Evolutionary conservation across 2,329 filamentous ascomycete species (phyloP).

Genomic region (Phyllosticta capitalensis): DNA sequence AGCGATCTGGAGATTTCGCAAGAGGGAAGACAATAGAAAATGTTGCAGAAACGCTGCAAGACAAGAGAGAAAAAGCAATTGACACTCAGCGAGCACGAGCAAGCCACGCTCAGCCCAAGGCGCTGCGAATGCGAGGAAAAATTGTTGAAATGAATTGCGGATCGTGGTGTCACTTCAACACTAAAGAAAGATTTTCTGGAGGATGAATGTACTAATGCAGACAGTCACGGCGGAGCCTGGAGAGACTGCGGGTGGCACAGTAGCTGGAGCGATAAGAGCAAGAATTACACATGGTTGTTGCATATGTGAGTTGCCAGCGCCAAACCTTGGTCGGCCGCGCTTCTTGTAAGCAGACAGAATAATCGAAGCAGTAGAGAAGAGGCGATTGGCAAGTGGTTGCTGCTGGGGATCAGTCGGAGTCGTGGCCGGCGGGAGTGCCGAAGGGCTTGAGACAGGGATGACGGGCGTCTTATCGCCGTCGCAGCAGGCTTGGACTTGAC

Average conservation of each 20-base stretch:
- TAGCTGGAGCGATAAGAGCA: background rate
- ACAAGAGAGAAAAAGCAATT: background rate
- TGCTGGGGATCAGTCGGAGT: background rate
- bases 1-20: background rate
- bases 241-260: background rate
- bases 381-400: background rate
- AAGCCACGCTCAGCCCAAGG: background rate
- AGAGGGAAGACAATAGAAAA: background rate
- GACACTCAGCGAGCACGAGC: background rate
- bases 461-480: background rate
- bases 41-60: background rate
- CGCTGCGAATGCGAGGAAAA: background rate
- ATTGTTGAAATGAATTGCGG: background rate
- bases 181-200: background rate
- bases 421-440: background rate
- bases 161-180: background rate
- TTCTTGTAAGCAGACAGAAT: background rate
- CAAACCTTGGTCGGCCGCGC: background rate
- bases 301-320: background rate
- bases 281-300: background rate
- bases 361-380: background rate
- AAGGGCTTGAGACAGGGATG: background rate
- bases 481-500: background rate
- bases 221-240: background rate
- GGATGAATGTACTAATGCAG: conserved; percentile 15